A percentile compares a stretch with the other conserved stretches of the same genome.
Evolutionary conservation across 495 filamentous ascomycete species (phyloP).

Genomic region (Talaromyces borbonicus): DNA sequence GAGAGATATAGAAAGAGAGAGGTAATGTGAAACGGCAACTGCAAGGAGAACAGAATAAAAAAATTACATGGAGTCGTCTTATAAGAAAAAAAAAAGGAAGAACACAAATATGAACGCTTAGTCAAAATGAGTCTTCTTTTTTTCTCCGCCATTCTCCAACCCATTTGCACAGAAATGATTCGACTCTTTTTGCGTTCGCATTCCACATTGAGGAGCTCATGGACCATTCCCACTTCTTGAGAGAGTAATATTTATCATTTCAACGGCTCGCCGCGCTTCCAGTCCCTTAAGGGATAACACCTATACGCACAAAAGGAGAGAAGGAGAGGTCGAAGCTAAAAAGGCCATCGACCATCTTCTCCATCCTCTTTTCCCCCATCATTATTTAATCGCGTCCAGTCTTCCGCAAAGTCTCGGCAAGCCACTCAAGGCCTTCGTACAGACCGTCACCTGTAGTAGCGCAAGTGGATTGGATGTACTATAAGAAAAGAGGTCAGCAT

Average conservation of each 20-base stretch:
- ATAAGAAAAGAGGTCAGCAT: slow-evolving; percentile 14
- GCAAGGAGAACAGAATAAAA: slow-evolving; percentile 1
- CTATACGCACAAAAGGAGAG: not conserved
- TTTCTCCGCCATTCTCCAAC: not conserved
- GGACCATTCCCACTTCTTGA: not conserved
- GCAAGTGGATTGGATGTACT: slow-evolving; percentile 99
- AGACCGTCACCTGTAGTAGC: slow-evolving; percentile 99
- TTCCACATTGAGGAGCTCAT: not conserved
- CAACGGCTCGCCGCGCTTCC: not conserved
- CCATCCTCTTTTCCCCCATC: slow-evolving; percentile 24
- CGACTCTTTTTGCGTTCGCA: not conserved
- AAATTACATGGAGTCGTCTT: slow-evolving; percentile 5
- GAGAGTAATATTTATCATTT: slow-evolving; percentile 7
- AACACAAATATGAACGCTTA: slow-evolving; percentile 2
- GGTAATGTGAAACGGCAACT: not conserved
- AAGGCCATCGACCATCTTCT: slow-evolving; percentile 7
- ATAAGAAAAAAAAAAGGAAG: not conserved
- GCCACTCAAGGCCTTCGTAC: slow-evolving; percentile 99
- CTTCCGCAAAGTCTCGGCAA: slow-evolving; percentile 90
- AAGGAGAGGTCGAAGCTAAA: not conserved
- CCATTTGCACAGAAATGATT: not conserved
- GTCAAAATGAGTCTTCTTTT: slow-evolving; percentile 1
- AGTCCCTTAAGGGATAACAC: not conserved
- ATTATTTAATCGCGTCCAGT: slow-evolving; percentile 65
- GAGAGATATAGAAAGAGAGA: slow-evolving; percentile 6